A percentile compares a stretch with the other conserved stretches of the same genome.
Evolutionary conservation across 345 rosid genomes (phyloP).

Genomic region (Luvunga scandens): DNA sequence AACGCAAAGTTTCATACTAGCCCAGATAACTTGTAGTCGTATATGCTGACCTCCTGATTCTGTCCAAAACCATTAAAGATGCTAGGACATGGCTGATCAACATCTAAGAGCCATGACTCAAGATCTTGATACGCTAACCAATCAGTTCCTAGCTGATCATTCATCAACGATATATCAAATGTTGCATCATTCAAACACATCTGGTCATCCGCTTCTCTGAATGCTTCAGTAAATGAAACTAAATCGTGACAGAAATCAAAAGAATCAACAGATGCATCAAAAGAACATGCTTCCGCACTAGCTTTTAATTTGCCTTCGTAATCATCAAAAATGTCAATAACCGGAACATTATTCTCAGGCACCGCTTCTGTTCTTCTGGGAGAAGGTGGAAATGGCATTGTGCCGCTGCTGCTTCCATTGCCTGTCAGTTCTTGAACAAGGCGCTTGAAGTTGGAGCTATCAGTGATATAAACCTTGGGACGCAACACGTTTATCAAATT

Average conservation of each 20-base stretch:
- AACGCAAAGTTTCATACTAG: not conserved
- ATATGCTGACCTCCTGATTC: constrained; percentile 24
- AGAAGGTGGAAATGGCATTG: not conserved
- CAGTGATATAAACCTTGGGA: constrained; percentile 52
- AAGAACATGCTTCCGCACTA: not conserved
- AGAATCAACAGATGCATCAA: constrained; percentile 10
- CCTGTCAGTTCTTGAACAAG: constrained; percentile 55
- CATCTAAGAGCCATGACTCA: constrained; percentile 39
- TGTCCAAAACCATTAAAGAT: constrained; percentile 7
- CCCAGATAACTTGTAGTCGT: constrained; percentile 29
- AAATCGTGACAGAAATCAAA: constrained; percentile 2
- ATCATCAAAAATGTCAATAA: not conserved
- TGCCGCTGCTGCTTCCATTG: not conserved
- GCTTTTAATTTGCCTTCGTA: not conserved
- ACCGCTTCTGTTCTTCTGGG: not conserved
- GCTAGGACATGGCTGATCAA: constrained; percentile 15
- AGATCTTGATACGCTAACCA: constrained; percentile 15
- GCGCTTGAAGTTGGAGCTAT: constrained; percentile 39
- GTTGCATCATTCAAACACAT: not conserved
- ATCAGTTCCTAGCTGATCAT: not conserved
- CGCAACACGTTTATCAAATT: constrained; percentile 25
- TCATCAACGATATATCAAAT: not conserved
- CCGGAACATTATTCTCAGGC: not conserved
- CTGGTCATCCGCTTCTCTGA: not conserved
- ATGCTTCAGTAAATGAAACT: not conserved